These are phyloP conservation scores for Calendula officinalis DNA, from an alignment of 129 eudicot genomes.

Conservation along the genomic window DNA sequence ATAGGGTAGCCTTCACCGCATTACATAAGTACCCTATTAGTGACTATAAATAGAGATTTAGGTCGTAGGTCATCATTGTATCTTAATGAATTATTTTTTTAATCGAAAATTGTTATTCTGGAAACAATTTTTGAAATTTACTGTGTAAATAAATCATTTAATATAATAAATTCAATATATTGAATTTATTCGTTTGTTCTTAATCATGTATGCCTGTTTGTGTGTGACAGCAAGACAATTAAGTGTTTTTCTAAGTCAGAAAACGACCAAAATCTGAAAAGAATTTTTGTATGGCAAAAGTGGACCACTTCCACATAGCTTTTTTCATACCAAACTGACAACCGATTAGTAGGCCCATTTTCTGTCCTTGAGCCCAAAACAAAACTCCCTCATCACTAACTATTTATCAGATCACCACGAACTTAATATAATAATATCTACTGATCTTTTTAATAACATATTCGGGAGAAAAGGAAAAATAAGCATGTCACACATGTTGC, in stretches of 20 bases:
- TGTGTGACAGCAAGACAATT: conserved; percentile 19
- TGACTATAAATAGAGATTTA: too few species aligned
- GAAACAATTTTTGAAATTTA: too few species aligned
- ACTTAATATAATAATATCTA: neutral
- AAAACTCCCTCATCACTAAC: neutral
- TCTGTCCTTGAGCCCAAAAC: conserved; percentile 22
- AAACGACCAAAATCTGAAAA: conserved; percentile 22
- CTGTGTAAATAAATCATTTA: too few species aligned
- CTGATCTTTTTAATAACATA: neutral
- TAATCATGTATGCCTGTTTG: neutral
- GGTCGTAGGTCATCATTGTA: too few species aligned
- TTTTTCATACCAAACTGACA: conserved; percentile 28
- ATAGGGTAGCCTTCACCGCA: too few species aligned
- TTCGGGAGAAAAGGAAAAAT: neutral
- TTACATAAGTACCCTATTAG: too few species aligned
- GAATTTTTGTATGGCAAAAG: conserved; percentile 17
- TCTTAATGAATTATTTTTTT: too few species aligned
- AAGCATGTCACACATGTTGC: neutral
- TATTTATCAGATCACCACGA: neutral
- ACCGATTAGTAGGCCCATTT: conserved; percentile 18
- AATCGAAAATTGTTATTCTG: too few species aligned
- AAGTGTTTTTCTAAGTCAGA: conserved; percentile 6
- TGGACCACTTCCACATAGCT: conserved; percentile 20
- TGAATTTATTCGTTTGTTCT: too few species aligned
- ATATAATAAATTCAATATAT: too few species aligned